Evolutionary conservation across 768 basidiomycete genomes (phyloP).

Genomic region (Suillus paluster): DNA sequence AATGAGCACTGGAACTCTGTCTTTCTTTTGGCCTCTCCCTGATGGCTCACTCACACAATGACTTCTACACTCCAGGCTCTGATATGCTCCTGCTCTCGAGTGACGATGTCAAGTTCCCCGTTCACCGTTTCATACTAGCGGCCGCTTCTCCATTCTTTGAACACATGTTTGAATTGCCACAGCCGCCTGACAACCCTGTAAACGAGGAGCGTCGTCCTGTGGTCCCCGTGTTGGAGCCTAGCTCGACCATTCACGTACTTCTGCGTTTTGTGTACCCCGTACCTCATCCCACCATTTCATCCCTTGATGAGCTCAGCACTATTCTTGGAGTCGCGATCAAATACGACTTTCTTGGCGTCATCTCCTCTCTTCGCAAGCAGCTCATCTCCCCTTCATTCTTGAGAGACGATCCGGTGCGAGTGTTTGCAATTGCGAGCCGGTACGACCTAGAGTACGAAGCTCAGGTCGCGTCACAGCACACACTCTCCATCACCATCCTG

Average conservation of each 20-base stretch:
- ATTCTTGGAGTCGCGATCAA: conserved; percentile 61
- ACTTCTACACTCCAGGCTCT: conserved; percentile 52
- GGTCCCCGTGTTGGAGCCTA: conserved; percentile 60
- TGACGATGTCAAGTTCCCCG: conserved; percentile 53
- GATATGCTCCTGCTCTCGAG: conserved; percentile 57
- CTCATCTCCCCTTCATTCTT: conserved; percentile 58
- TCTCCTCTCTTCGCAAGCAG: conserved; percentile 50
- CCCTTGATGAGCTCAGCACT: conserved; percentile 56
- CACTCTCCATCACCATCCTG: conserved; percentile 56
- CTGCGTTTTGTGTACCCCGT: conserved; percentile 68
- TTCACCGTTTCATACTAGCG: conserved; percentile 65
- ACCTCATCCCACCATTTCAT: conserved; percentile 52
- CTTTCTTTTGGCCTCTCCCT: conserved; percentile 14
- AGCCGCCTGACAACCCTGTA: conserved; percentile 36
- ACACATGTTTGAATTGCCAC: conserved; percentile 71
- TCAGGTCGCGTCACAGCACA: conserved; percentile 59
- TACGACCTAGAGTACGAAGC: conserved; percentile 69
- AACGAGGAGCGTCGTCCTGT: conserved; percentile 40
- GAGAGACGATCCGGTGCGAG: conserved; percentile 53
- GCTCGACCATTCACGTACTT: conserved; percentile 48
- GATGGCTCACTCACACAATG: conserved; percentile 35
- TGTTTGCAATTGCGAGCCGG: conserved; percentile 73
- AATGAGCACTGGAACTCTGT: conserved; percentile 15
- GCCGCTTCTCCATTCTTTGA: conserved; percentile 70
- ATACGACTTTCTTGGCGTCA: conserved; percentile 60